Evolutionary conservation across 75 land plant species (phyloP).

Genomic region (Picea glauca): DNA sequence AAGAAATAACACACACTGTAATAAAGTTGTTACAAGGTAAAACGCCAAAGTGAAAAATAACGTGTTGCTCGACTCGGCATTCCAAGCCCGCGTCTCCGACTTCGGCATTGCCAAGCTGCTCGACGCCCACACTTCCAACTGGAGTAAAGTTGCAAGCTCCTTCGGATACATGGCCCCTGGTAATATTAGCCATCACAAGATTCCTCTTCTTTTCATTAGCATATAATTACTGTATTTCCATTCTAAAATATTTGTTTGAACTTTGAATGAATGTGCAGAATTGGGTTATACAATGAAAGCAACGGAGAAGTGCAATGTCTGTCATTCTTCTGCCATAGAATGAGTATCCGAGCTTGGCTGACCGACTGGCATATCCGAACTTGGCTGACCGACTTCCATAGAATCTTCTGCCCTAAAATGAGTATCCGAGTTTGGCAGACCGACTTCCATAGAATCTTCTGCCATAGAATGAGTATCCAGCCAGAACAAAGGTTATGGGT

Average conservation of each 20-base stretch:
- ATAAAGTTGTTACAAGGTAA: too few relatives aligned
- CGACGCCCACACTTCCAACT: conserved; percentile 22
- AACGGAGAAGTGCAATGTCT: conserved; percentile 53
- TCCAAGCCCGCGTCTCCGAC: conserved; percentile 44
- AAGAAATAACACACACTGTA: too few relatives aligned
- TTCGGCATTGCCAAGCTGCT: conserved; percentile 45
- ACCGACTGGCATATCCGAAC: too few relatives aligned
- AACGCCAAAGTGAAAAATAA: conserved; percentile 11
- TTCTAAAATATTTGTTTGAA: neutral
- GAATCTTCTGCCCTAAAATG: too few relatives aligned
- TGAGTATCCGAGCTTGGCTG: too few relatives aligned
- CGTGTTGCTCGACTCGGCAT: conserved; percentile 34
- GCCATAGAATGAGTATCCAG: too few relatives aligned
- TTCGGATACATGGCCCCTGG: conserved; percentile 71
- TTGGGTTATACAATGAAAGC: conserved; percentile 29
- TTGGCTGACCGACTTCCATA: too few relatives aligned
- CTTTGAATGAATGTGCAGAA: conserved; percentile 4
- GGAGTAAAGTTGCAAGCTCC: conserved; percentile 47
- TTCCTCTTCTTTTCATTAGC: neutral
- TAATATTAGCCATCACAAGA: neutral
- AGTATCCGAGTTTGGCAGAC: too few relatives aligned
- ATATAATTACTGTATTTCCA: neutral
- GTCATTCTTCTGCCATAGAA: too few relatives aligned
- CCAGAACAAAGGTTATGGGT: too few relatives aligned
- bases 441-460: too few relatives aligned